phyloP scores from a whole-genome alignment of 352 stramenopile genomes.

The Pythium oligandrum region DNA sequence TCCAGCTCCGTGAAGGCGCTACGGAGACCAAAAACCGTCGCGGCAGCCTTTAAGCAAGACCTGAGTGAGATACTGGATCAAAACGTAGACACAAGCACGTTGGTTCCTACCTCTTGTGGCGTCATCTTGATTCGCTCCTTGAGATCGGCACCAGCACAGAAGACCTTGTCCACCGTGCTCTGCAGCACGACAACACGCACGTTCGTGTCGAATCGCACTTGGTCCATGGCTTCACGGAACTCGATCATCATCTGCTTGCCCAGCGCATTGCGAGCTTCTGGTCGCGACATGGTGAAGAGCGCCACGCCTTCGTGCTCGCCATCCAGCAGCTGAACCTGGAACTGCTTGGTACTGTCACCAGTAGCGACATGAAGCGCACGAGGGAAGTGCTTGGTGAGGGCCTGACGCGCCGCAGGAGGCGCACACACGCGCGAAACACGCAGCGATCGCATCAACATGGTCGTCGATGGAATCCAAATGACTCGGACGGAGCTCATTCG shows the following conservation, averaged over 20 bases:
- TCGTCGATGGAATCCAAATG: too few relatives aligned
- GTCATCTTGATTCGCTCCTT: conserved; percentile 90
- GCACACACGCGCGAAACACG: too few relatives aligned
- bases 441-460: too few relatives aligned
- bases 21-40: conserved; percentile 70
- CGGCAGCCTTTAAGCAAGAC: conserved; percentile 29
- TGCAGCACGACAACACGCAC: conserved; percentile 71
- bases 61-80: neutral
- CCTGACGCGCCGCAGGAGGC: too few relatives aligned
- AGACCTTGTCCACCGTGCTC: conserved; percentile 75
- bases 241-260: conserved; percentile 80
- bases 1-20: conserved; percentile 83
- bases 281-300: conserved; percentile 65
- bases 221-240: conserved; percentile 15
- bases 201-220: conserved; percentile 24
- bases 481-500: too few relatives aligned
- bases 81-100: too few relatives aligned
- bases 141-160: conserved; percentile 87
- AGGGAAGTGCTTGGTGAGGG: too few relatives aligned
- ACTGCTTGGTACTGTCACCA: conserved; percentile 51
- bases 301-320: conserved; percentile 54
- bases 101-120: conserved; percentile 52
- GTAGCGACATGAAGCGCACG: conserved; percentile 71
- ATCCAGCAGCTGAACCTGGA: conserved; percentile 56
- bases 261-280: conserved; percentile 69